phyloP scores from a whole-genome alignment of 805 yeast species.

The Hanseniaspora osmophila region DNA sequence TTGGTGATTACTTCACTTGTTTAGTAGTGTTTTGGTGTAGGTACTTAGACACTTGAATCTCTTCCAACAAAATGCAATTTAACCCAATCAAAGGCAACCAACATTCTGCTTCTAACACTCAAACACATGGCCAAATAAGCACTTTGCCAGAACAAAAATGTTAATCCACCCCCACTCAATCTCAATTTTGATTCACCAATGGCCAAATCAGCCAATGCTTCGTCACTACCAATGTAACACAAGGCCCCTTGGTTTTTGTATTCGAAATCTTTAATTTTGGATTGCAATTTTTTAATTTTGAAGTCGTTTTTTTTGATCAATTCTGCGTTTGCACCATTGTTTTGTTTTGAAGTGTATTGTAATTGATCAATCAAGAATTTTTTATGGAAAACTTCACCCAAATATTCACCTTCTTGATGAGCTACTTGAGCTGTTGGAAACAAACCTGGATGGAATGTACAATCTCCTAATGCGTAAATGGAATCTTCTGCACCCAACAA shows the following conservation, averaged over 20 bases:
- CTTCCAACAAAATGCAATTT: slow-evolving; percentile 83
- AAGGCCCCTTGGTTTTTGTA: slow-evolving; percentile 85
- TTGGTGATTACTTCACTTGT: too few relatives aligned
- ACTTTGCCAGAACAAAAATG: slow-evolving; percentile 88
- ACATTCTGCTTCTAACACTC: slow-evolving; percentile 73
- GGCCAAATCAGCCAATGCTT: slow-evolving; percentile 84
- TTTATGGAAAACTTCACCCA: slow-evolving; percentile 58
- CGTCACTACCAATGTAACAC: slow-evolving; percentile 86
- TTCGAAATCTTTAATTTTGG: slow-evolving; percentile 45
- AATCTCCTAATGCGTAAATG: slow-evolving; percentile 86
- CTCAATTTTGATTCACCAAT: slow-evolving; percentile 65
- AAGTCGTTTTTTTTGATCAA: slow-evolving; percentile 24
- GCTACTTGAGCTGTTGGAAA: slow-evolving; percentile 98
- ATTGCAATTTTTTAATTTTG: slow-evolving; percentile 32
- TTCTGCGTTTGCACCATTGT: slow-evolving; percentile 19
- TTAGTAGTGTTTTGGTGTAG: too few relatives aligned
- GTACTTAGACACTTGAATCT: slow-evolving; percentile 37
- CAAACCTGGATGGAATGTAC: slow-evolving; percentile 72
- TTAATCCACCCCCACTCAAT: slow-evolving; percentile 62
- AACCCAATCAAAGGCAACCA: slow-evolving; percentile 80
- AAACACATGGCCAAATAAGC: slow-evolving; percentile 89
- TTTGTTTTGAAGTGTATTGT: slow-evolving; percentile 25
- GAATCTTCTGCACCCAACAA: slow-evolving; percentile 66
- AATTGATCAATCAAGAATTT: slow-evolving; percentile 47
- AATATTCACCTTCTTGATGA: slow-evolving; percentile 78